Evolutionary conservation across 192 early-diverging fungal genomes (phyloP).

Genomic region (Backusella tarrabulga): DNA sequence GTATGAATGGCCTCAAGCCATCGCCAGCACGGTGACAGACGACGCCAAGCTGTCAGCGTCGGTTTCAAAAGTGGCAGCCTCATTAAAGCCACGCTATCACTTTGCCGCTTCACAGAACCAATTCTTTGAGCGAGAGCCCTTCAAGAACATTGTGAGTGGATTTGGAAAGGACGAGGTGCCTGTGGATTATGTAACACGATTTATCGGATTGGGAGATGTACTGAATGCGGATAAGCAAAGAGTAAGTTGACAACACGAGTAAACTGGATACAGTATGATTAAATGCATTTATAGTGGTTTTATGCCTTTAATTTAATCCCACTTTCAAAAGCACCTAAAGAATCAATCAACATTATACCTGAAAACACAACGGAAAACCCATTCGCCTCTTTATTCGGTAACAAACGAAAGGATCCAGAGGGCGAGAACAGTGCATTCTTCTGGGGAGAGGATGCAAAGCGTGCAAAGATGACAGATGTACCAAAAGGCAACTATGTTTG

Average conservation of each 20-base stretch:
- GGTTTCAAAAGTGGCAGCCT: conserved; percentile 46
- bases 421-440: conserved; percentile 41
- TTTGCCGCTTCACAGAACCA: conserved; percentile 66
- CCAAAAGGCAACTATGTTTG: conserved; percentile 40
- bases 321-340: conserved; percentile 39
- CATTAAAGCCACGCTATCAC: conserved; percentile 84
- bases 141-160: conserved; percentile 51
- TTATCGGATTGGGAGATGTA: conserved; percentile 67
- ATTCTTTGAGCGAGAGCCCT: conserved; percentile 89
- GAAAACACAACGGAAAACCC: conserved; percentile 57
- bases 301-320: conserved; percentile 89
- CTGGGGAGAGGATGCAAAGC: conserved; percentile 36
- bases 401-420: conserved; percentile 19
- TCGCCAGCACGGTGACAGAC: conserved; percentile 31
- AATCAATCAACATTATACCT: conserved; percentile 36
- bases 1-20: conserved; percentile 74
- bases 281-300: conserved; percentile 65
- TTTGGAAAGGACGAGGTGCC: conserved; percentile 29
- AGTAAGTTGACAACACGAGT: not conserved
- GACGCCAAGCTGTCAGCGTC: not conserved
- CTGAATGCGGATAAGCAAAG: not conserved
- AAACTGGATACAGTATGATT: not conserved
- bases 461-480: conserved; percentile 20
- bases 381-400: conserved; percentile 34
- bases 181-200: conserved; percentile 69